Conservation (phyloP, 345 rosid genomes). For the Microcos paniculata region DNA sequence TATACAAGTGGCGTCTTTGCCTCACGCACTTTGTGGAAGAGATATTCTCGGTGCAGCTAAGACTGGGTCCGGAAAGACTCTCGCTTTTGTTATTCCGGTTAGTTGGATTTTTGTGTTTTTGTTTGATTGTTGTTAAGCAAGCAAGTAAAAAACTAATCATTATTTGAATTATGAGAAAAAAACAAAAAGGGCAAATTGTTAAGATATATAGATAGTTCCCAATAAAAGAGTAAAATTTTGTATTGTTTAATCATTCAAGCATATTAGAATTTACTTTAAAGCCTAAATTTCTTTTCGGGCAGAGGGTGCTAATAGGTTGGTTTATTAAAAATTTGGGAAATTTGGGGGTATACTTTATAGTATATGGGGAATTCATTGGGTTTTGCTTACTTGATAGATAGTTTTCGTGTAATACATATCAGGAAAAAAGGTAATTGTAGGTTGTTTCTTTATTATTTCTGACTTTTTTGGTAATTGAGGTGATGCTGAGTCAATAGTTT, state of each 20-base stretch:
- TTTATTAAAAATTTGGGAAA: background rate
- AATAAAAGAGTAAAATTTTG: background rate
- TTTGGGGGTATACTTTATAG: background rate
- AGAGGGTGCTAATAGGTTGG: background rate
- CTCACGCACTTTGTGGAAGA: constrained; percentile 83
- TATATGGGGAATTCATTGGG: background rate
- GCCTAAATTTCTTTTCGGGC: background rate
- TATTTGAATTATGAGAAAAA: background rate
- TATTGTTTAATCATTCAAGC: background rate
- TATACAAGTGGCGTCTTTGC: constrained; percentile 81
- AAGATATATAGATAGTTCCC: background rate
- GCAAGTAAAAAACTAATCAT: background rate
- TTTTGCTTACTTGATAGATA: background rate
- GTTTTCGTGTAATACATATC: background rate
- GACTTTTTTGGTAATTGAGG: background rate
- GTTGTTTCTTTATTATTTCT: background rate
- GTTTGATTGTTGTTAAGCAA: background rate
- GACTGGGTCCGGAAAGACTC: constrained; percentile 94
- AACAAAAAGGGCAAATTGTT: background rate
- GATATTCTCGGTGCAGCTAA: constrained; percentile 94
- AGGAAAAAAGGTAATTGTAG: background rate
- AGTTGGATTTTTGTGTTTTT: constrained; percentile 24
- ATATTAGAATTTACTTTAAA: background rate
- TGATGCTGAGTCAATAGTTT: background rate
- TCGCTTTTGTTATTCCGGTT: constrained; percentile 88